These are phyloP conservation scores for Triticum turgidum DNA, from an alignment of 176 grass and related monocot genomes.

Conservation along the genomic window DNA sequence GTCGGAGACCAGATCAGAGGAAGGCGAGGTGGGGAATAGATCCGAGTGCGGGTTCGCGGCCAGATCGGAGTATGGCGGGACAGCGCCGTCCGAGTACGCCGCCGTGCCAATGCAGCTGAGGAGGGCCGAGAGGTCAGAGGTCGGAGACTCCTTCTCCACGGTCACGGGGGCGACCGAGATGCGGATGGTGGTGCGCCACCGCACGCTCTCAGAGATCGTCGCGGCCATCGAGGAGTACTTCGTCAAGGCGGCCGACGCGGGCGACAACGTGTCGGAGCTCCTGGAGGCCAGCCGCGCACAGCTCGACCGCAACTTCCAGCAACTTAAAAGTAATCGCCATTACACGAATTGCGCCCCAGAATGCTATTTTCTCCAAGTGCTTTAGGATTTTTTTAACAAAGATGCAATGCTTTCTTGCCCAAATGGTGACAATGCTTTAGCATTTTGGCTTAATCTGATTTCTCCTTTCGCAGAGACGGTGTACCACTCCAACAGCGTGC, in stretches of 20 bases:
- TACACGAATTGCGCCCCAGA: not conserved
- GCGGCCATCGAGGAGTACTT: conserved; percentile 90
- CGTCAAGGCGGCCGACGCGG: conserved; percentile 66
- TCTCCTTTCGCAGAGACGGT: conserved; percentile 73
- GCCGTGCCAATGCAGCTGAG: conserved; percentile 35
- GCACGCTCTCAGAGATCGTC: conserved; percentile 76
- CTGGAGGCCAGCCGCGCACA: conserved; percentile 78
- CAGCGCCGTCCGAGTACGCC: conserved; percentile 34
- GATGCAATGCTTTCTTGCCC: not conserved
- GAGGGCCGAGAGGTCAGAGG: conserved; percentile 59
- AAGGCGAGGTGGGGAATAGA: conserved; percentile 61
- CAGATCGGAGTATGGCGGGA: conserved; percentile 73
- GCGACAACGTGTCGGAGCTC: conserved; percentile 67
- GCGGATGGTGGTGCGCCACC: conserved; percentile 75
- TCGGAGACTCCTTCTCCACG: conserved; percentile 34
- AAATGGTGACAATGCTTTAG: not conserved
- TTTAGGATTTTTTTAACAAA: not conserved
- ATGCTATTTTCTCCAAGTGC: not conserved
- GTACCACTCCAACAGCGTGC: conserved; percentile 85
- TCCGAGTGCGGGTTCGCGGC: conserved; percentile 58
- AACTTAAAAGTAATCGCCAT: conserved; percentile 73
- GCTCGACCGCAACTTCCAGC: conserved; percentile 78
- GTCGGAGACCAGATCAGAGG: conserved; percentile 60
- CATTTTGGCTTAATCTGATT: conserved; percentile 14
- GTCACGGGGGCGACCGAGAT: conserved; percentile 51